Percentiles rank a stretch among this genome's conserved stretches.
These are phyloP conservation scores for Quercus aquifolioides DNA, from an alignment of 306 rosid species.

Conservation along the genomic window DNA sequence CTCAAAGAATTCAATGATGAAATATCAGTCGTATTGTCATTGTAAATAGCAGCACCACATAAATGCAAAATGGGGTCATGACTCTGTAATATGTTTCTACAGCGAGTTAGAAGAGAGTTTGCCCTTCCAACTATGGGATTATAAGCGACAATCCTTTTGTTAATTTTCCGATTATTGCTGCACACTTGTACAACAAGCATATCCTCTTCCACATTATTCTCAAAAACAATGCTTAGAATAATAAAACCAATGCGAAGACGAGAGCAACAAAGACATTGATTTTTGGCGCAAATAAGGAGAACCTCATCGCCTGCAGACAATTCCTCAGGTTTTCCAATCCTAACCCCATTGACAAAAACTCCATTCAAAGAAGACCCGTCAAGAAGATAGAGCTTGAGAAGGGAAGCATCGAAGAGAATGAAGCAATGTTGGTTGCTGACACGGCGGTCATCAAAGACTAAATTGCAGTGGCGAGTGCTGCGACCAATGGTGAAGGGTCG, in stretches of 20 bases:
- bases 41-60: neutral
- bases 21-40: slow-evolving; percentile 10
- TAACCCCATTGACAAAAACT: slow-evolving; percentile 58
- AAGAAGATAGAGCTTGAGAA: slow-evolving; percentile 47
- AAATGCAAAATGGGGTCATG: slow-evolving; percentile 52
- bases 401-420: slow-evolving; percentile 46
- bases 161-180: slow-evolving; percentile 27
- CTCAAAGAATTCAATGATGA: slow-evolving; percentile 1
- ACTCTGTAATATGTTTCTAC: slow-evolving; percentile 49
- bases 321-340: slow-evolving; percentile 41
- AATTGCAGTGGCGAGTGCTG: slow-evolving; percentile 25
- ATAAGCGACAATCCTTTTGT: slow-evolving; percentile 56
- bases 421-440: slow-evolving; percentile 69
- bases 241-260: slow-evolving; percentile 51
- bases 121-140: slow-evolving; percentile 32
- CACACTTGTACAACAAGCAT: too few relatives aligned
- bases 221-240: slow-evolving; percentile 33
- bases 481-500: slow-evolving; percentile 61
- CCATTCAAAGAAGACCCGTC: slow-evolving; percentile 58
- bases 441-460: slow-evolving; percentile 53
- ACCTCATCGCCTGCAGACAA: slow-evolving; percentile 55
- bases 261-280: slow-evolving; percentile 21
- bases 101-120: slow-evolving; percentile 37
- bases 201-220: neutral
- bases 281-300: slow-evolving; percentile 43